These are phyloP conservation scores for Nothomitra cinnamomea DNA, from an alignment of 2,329 filamentous ascomycete genomes.

Conservation along the genomic window DNA sequence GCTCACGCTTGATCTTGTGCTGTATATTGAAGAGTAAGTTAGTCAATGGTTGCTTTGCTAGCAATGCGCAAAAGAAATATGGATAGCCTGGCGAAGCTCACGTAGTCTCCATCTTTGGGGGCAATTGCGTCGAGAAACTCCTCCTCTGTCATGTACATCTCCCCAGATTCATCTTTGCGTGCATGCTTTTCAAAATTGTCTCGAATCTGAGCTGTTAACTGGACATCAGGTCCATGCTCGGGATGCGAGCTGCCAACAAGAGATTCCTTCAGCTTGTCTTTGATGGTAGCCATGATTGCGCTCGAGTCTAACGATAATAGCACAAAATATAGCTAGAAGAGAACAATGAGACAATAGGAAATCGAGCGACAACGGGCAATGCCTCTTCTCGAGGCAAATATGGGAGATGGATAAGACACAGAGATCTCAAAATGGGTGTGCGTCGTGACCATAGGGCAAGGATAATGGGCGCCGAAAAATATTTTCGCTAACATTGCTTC, in stretches of 20 bases:
- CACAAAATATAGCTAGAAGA: background rate
- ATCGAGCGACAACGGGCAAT: background rate
- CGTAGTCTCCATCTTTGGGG: slow-evolving; percentile 75
- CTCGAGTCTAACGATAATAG: too few species aligned
- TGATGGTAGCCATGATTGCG: slow-evolving; percentile 28
- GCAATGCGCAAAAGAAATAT: slow-evolving; percentile 13
- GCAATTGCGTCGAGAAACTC: slow-evolving; percentile 85
- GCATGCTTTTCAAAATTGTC: slow-evolving; percentile 63
- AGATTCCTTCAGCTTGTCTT: slow-evolving; percentile 62
- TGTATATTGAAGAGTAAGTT: slow-evolving; percentile 22
- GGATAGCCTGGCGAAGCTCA: slow-evolving; percentile 30
- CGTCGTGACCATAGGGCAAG: too few species aligned
- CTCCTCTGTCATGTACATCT: slow-evolving; percentile 65
- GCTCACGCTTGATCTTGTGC: slow-evolving; percentile 96
- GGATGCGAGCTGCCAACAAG: slow-evolving; percentile 44
- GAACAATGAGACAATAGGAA: background rate
- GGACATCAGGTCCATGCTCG: slow-evolving; percentile 22
- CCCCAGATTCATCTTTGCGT: slow-evolving; percentile 56
- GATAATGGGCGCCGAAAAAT: background rate
- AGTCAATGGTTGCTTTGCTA: slow-evolving; percentile 4
- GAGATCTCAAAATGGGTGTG: background rate
- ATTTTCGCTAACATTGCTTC: slow-evolving; percentile 4
- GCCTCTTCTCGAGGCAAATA: too few species aligned
- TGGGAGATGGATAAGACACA: background rate
- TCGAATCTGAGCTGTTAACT: slow-evolving; percentile 59